phyloP scores from a whole-genome alignment of 2,329 filamentous ascomycete species.

The Akanthomyces uredinophilus region DNA sequence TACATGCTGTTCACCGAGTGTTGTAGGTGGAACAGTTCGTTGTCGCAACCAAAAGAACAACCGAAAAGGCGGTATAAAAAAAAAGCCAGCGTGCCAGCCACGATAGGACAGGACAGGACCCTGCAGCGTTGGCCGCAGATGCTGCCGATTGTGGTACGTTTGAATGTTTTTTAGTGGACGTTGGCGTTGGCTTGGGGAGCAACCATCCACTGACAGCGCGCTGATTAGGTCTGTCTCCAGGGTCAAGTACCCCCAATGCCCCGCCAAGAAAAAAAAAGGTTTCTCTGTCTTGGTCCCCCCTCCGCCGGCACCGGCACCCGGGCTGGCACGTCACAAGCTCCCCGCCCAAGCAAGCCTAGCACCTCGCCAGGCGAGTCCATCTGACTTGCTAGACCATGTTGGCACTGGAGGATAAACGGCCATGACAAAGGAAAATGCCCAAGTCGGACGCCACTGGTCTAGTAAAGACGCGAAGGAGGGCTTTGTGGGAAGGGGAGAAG shows the following conservation, averaged over 20 bases:
- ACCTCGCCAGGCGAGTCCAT: neutral
- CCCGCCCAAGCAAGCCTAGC: neutral
- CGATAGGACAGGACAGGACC: too few species aligned
- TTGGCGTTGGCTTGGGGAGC: neutral
- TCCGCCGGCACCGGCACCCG: slow-evolving; percentile 8
- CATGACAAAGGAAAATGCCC: neutral
- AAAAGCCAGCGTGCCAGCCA: too few species aligned
- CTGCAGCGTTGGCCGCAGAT: too few species aligned
- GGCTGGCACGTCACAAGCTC: neutral
- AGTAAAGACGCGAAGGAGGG: neutral
- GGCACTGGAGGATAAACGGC: neutral
- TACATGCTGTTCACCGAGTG: too few species aligned
- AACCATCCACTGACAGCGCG: neutral
- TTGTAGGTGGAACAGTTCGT: too few species aligned
- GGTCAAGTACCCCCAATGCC: too few species aligned
- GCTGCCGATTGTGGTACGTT: too few species aligned
- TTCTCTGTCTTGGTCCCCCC: neutral
- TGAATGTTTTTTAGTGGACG: neutral
- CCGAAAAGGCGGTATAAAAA: neutral
- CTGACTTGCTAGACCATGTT: neutral
- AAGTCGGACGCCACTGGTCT: neutral
- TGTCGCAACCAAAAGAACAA: neutral
- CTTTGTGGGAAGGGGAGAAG: too few species aligned
- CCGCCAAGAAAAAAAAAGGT: neutral
- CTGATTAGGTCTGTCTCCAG: neutral